Base-by-base conservation (phyloP, 768 basidiomycete species). In the Termitomyces sp. region DNA sequence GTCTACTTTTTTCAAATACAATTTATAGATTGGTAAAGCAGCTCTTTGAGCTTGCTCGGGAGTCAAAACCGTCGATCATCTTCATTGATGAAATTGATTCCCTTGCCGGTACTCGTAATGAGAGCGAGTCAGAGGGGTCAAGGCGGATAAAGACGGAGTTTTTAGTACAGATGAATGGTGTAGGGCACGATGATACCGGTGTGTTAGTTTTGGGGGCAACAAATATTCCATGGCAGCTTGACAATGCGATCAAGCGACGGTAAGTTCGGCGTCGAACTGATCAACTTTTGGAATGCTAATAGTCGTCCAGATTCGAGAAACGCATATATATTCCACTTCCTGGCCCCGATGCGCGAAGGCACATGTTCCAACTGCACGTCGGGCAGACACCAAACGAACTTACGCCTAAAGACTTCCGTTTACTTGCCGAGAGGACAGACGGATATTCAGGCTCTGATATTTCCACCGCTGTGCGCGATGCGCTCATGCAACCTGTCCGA, bases 71-170 rank as follows among this genome's bases (percentile, higher is more conserved):
- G 0, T 85, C 96, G 1, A 99, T 99, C 72, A 98, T 99, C 72
- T 99, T 99, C 70, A 91, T 99, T 67, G 97, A 99, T 68, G 97
- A 98, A 70, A 91, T 99, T 43, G 97, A 99, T 71, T 98, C 96
- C 10, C 77, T 99, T 50, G 91, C 94, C 5, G 93, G 97, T 1
- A 89, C 94, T 21, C 84, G 97, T 64, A 95, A 90, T 57, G 97
- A 98, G 70, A 89, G 89, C n/a, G 96, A 98, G 70, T 94, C 91
- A 0, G 97, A 98, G 68, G 97, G 96, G 5, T 91, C 91, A n/a
- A 76, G 95, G 62, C 82, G 96, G 35, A 98, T 98, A 69, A 98
- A 98, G 80, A 98, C 96, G 0, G 96, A 98, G 72, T 96, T 94
- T 61, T 75, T 94, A 48, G 91, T 94, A n/a, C 93, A 98, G 68